These are phyloP conservation scores for Gaertneriomyces semiglobifer DNA, from an alignment of 192 early-diverging fungal genomes.

Conservation along the genomic window DNA sequence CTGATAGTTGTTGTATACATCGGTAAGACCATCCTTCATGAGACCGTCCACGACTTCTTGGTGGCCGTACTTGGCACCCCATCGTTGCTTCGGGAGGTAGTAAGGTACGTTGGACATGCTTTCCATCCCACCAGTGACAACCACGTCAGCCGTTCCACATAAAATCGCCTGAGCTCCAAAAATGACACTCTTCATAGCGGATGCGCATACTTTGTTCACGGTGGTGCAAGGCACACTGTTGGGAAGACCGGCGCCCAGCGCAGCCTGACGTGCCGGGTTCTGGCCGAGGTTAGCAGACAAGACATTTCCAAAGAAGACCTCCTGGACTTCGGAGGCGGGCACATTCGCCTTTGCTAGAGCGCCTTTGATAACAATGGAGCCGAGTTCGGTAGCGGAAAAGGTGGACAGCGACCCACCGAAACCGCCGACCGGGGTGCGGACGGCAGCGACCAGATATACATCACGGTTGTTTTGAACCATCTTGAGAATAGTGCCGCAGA, in stretches of 20 bases:
- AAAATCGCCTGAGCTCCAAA: slow-evolving; percentile 68
- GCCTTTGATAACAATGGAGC: slow-evolving; percentile 82
- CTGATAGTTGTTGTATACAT: slow-evolving; percentile 46
- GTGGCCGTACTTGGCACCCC: slow-evolving; percentile 74
- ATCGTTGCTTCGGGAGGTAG: slow-evolving; percentile 54
- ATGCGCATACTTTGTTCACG: slow-evolving; percentile 98
- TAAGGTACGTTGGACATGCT: slow-evolving; percentile 94
- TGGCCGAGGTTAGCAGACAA: slow-evolving; percentile 84
- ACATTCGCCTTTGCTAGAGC: slow-evolving; percentile 75
- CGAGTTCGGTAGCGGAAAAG: slow-evolving; percentile 79
- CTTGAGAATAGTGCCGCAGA: too few relatives aligned
- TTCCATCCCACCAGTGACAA: slow-evolving; percentile 93
- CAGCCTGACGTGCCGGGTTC: slow-evolving; percentile 92
- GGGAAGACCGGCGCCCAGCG: slow-evolving; percentile 80
- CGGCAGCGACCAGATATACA: slow-evolving; percentile 88
- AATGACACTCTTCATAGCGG: slow-evolving; percentile 92
- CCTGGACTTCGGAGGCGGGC: slow-evolving; percentile 80
- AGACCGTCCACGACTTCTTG: slow-evolving; percentile 72
- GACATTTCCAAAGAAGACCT: slow-evolving; percentile 96
- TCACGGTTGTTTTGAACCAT: background rate
- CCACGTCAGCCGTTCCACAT: slow-evolving; percentile 46
- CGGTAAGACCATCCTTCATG: slow-evolving; percentile 58
- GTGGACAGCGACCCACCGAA: slow-evolving; percentile 87
- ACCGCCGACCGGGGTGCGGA: slow-evolving; percentile 87
- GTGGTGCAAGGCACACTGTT: slow-evolving; percentile 85